Evolutionary conservation across 306 rosid genomes (phyloP), one percentile per base, ranked within the genome.

Genomic region (Lupinus albus): DNA sequence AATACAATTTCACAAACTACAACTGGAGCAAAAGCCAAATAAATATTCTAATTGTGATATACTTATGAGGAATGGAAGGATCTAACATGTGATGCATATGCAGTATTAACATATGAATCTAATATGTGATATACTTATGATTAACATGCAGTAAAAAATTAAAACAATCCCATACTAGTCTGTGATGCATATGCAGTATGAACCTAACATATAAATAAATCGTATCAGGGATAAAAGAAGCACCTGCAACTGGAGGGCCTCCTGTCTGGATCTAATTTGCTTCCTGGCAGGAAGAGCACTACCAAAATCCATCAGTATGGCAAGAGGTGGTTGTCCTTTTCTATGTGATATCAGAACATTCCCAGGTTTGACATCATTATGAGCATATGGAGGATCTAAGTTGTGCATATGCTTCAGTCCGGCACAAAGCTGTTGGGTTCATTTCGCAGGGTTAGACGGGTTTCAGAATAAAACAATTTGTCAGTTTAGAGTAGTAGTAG

Each of bases 231-330:
- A 28, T 4, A 49, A 59, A 53, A 54, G 61, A 78, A 55, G 61
- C 63, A 94, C 99, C 99, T 90, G 99, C 76, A 94, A 82, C 83
- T 88, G 97, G 13, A 94, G 85, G 18, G 99, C 99, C 83, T 90
- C 99, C 49, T 90, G 71, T 54, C 99, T 87, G 79, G 91, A 74
- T 60, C 75, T 76, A 72, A 94, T 88, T 68, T 84, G 84, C 80
- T 64, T 94, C 88, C 90, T 94, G 20, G 92, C 96, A 53, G 96
- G 95, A 39, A 92, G 78, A 78, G 99, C 83, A 80, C 99, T 94
- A 69, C 99, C 95, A 77, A 94, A 90, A 84, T 94, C 99, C 99
- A 94, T 94, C 78, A 94, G 83, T 73, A 91, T 94, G 78, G 97
- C 97, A 61, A 90, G 87, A 45, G 96, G 92, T 14, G 97, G 71